Conservation (phyloP, 1,284 basidiomycete genomes). For the Bondarzewia mesenterica region DNA sequence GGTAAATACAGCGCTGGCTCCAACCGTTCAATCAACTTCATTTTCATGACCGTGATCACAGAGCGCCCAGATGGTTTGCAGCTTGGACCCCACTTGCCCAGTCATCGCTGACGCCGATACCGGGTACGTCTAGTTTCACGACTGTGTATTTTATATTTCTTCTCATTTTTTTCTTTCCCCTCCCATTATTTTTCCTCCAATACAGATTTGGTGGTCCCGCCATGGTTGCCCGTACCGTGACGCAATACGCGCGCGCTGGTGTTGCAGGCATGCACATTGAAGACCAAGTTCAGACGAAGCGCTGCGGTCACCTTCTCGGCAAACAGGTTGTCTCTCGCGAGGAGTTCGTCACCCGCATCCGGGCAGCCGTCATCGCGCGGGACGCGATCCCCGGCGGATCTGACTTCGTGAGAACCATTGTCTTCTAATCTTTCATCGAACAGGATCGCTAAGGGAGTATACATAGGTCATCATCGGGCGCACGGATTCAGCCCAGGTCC, state of each 20-base stretch:
- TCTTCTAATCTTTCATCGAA: slow-evolving; percentile 26
- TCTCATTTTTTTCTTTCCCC: not conserved
- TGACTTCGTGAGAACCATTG: slow-evolving; percentile 43
- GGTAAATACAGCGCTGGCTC: slow-evolving; percentile 21
- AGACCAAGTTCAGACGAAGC: slow-evolving; percentile 79
- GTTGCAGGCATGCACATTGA: slow-evolving; percentile 77
- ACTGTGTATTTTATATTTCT: not conserved
- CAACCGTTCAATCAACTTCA: not conserved
- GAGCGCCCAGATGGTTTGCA: slow-evolving; percentile 58
- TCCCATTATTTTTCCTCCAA: too few species aligned
- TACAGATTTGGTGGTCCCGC: slow-evolving; percentile 69
- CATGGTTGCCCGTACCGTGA: slow-evolving; percentile 72
- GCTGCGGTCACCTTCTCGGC: slow-evolving; percentile 75
- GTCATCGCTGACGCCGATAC: slow-evolving; percentile 82
- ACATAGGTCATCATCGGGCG: slow-evolving; percentile 69
- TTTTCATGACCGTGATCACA: slow-evolving; percentile 9
- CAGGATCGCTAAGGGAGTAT: not conserved
- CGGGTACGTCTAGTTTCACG: slow-evolving; percentile 35
- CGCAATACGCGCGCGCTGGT: slow-evolving; percentile 61
- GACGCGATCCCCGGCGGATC: slow-evolving; percentile 65
- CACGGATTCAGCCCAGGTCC: slow-evolving; percentile 74
- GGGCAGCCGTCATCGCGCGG: slow-evolving; percentile 67
- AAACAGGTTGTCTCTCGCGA: slow-evolving; percentile 75
- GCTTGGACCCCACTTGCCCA: slow-evolving; percentile 52
- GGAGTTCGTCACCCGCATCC: slow-evolving; percentile 69